phyloP scores from a whole-genome alignment of 768 basidiomycete species.

The Boletus pseudopeckii region DNA sequence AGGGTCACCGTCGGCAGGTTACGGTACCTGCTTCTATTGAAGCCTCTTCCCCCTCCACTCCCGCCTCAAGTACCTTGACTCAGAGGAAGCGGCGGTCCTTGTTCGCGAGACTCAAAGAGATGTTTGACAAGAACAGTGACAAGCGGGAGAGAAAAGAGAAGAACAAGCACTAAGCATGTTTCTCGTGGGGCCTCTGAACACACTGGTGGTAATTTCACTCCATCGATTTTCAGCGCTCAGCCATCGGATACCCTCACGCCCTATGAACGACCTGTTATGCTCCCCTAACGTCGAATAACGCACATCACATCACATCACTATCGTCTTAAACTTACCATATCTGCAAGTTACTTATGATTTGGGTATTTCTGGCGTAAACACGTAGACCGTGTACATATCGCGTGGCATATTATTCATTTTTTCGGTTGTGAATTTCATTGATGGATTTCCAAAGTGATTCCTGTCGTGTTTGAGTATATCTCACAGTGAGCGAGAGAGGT shows the following conservation, averaged over 20 bases:
- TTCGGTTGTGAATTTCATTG: conserved; percentile 17
- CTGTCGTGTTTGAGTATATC: conserved; percentile 24
- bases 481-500: background rate
- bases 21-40: background rate
- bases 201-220: background rate
- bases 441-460: conserved; percentile 44
- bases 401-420: conserved; percentile 1
- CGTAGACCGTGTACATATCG: conserved; percentile 19
- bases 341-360: conserved; percentile 8
- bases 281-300: conserved; percentile 12
- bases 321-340: conserved; percentile 13
- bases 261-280: conserved; percentile 18
- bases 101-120: conserved; percentile 48
- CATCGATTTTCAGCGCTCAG: background rate
- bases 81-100: conserved; percentile 53
- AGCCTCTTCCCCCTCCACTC: conserved; percentile 18
- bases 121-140: conserved; percentile 51
- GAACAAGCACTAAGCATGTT: conserved; percentile 13
- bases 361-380: background rate
- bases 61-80: conserved; percentile 35
- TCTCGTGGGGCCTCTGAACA: background rate
- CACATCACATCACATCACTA: conserved; percentile 6
- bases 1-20: background rate
- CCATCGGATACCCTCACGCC: conserved; percentile 5
- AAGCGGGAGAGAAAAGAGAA: conserved; percentile 38